Evolutionary conservation across 768 basidiomycete genomes (phyloP), one percentile per base, ranked within the genome.

Genomic region (Tubosaeta sp.): DNA sequence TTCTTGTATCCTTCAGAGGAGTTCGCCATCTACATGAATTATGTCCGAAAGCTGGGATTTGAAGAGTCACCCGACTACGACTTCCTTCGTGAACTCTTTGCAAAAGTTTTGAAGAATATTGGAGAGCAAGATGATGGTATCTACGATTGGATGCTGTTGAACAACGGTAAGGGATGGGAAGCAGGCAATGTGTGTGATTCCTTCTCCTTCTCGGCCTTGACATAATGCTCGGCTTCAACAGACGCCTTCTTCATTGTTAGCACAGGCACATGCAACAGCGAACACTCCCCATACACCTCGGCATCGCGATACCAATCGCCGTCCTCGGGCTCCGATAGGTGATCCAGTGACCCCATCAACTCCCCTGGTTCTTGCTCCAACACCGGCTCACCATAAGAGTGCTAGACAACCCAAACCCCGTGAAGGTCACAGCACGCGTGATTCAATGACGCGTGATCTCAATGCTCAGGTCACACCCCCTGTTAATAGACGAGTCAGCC

Each of bases 21-120:
- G 64, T 97, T 99, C 65, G 84, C 86, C 17, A 98, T 98, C 59
- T 99, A 98, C 73, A 93, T 99, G 85, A 97, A 97, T 74, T 99
- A 99, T 61, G 95, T 99, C 42, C 91, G 95, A 46, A 98, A 97
- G 71, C 80, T 99, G 53, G 95, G 95, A 26, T 99, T 98, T 64
- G 97, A 98, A 67, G 95, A 99, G 71, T 83, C 83, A 25, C 95
- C 95, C 3, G 95, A 99, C 71, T 99, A 99, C 59, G 95, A 99
- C 64, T 99, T 99, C 70, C 79, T 99, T 50, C 83, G 95, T 41
- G 95, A 97, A 57, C 76, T 99, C 26, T 98, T 99, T 69, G 75
- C 83, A 34, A 97, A 97, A 70, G 85, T 97, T 16, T 72, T 98
- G 50, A 94, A 91, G 75, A 90, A 85, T 17, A 67, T 84, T 3